These are phyloP conservation scores for Trametes villosa DNA, from an alignment of 768 basidiomycete genomes.

Conservation along the genomic window DNA sequence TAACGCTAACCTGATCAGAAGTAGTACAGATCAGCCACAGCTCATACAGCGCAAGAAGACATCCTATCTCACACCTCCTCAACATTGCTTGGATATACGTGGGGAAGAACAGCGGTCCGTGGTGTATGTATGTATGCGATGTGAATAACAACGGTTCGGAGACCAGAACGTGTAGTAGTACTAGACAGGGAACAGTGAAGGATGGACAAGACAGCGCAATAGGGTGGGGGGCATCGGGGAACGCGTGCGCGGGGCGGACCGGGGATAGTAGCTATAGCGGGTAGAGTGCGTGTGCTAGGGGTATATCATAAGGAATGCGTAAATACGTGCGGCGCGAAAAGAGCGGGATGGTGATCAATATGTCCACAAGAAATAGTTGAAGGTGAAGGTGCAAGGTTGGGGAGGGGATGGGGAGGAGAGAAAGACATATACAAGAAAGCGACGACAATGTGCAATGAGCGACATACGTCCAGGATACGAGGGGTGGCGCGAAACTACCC, in stretches of 20 bases:
- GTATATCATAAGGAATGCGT: constrained; percentile 16
- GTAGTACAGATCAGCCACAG: background rate
- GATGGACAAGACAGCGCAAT: no score
- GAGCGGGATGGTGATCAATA: no score
- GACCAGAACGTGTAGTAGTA: no score
- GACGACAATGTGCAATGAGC: background rate
- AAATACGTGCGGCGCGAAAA: constrained; percentile 12
- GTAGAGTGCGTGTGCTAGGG: constrained; percentile 4
- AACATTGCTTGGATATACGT: background rate
- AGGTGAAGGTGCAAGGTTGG: no score
- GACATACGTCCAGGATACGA: background rate
- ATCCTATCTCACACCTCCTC: background rate
- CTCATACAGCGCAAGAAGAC: background rate
- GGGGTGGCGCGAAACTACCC: background rate
- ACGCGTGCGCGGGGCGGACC: no score
- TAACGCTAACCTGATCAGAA: background rate
- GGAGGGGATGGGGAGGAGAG: background rate
- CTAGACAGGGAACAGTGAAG: no score
- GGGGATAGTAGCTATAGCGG: background rate
- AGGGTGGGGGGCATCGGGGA: background rate
- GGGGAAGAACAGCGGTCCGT: background rate
- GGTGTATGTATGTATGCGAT: background rate
- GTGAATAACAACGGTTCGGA: no score
- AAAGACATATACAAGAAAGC: no score
- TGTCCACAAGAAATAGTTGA: no score